Base-by-base conservation (phyloP, 495 filamentous ascomycete genomes). In the Penicillium subrubescens region DNA sequence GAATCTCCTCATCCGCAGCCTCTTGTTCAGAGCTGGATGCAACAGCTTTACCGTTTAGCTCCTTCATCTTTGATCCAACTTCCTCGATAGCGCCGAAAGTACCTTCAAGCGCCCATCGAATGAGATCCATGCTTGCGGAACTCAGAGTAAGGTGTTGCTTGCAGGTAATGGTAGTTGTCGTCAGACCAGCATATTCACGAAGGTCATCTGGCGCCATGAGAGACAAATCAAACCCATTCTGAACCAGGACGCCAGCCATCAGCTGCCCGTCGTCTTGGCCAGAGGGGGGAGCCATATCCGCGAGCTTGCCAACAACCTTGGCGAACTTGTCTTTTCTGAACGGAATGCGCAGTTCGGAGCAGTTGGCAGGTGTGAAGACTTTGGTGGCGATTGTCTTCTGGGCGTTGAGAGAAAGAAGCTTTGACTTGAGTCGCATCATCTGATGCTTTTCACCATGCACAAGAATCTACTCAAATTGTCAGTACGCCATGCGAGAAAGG, bases 371-470 rank as follows among this genome's bases (percentile, higher is more conserved):
- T 55, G 90, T 94, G 77, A 88, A 98, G 6, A 99, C 91, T 74
- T 97, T 97, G 53, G 92, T 88, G 56, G 92, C 92, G 37, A 86
- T 81, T 1, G 83, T 82, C 71, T 96, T 94, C 27, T 88, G 86
- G 11, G 89, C 86, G 70, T 98, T 97, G 10, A 97, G 83, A 25
- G 91, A 92, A n/a, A 98, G 85, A 10, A 99, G 81, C 67, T 96
- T 95, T 3, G 92, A 96, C 72, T 97, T 97, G 19, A 99, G 81
- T 35, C 96, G 87, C 86, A 94, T 96, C 95, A 99, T 99, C 70
- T 97, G 96, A 71, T 97, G 92, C 66, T 94, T 92, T 72, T 97
- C 96, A 33, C 95, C 95, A 69, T 99, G 95, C 5, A 99, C 95
- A 25, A 99, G 86, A 57, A 99, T 97, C 90, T 94, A 54, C 2